Evolutionary conservation across 2,329 filamentous ascomycete genomes (phyloP), one percentile per base, ranked within the genome.

Genomic region (Pleoardoris graminearum): DNA sequence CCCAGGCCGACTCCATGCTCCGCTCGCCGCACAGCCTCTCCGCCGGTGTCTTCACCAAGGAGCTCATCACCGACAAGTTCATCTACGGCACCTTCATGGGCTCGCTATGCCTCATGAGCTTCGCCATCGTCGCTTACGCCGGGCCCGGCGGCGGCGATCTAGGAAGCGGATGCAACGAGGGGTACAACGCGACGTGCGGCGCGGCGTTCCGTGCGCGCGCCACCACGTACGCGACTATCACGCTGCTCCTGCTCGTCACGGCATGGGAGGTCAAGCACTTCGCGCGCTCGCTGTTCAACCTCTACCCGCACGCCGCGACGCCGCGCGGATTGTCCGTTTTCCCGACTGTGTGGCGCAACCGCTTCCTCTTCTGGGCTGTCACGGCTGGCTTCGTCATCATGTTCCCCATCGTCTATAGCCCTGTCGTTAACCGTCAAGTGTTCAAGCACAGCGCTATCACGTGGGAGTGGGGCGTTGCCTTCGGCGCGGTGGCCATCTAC

Each of bases 181-280:
- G 61, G 38, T 78, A 67, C 65, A 77, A 77, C 55, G 59, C 67
- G 0, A 71, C 69, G 1, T 79, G 77, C 48, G 70, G 68, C 29
- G 65, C 75, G 2, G 74, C 76, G 0, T 79, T 76, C 63, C 70
- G 70, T 36, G 88, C 87, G 1, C 84, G 77, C 17, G 76, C 74
- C 1, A 78, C 77, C 0, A 76, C 76, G 0, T 79, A 77, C 65
- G 69, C 71, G 0, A 75, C 75, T 17, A 73, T 79, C 11, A 78
- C 76, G 0, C 71, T 76, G 3, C 63, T 77, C 0, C 70, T 77
- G 8, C 75, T 77, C 19, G 68, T 77, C 58, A 77, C 76, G n/a
- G 77, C 77, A 2, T 77, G 75, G 75, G 76, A 79, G 61, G 75
- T 77, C 51, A 78, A 78, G 57, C 75, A 78, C 52, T 75, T 78